phyloP scores from a whole-genome alignment of 1,139 yeast species.

The Lodderomyces orthopsilosis region DNA sequence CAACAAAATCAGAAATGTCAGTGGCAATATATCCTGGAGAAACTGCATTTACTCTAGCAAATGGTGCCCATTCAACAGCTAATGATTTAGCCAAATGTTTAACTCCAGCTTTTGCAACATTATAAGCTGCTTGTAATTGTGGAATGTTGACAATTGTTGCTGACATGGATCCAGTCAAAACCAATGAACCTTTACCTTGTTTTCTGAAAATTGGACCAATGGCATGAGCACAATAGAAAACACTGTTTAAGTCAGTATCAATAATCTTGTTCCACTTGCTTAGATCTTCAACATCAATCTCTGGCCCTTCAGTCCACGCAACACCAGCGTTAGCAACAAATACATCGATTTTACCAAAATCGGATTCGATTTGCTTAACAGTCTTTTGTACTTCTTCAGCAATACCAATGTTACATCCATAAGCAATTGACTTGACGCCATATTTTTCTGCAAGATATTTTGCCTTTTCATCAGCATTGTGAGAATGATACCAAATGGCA shows the following conservation, averaged over 20 bases:
- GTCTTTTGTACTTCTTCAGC: constrained; percentile 35
- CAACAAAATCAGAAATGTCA: constrained; percentile 44
- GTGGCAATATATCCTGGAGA: constrained; percentile 59
- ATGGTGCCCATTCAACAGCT: constrained; percentile 52
- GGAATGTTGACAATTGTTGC: constrained; percentile 67
- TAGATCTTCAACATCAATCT: constrained; percentile 42
- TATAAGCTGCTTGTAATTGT: constrained; percentile 58
- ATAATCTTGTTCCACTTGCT: constrained; percentile 47
- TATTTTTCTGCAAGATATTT: constrained; percentile 26
- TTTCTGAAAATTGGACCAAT: constrained; percentile 44
- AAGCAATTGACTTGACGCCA: constrained; percentile 29
- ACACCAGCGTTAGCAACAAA: constrained; percentile 60
- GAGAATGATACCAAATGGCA: constrained; percentile 44
- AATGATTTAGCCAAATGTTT: constrained; percentile 46
- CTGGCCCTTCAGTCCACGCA: constrained; percentile 33
- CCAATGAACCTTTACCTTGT: constrained; percentile 33
- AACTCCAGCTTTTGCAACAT: constrained; percentile 55
- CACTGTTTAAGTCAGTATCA: constrained; percentile 49
- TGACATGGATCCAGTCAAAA: constrained; percentile 30
- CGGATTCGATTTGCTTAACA: constrained; percentile 28
- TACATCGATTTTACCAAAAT: constrained; percentile 45
- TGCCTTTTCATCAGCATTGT: constrained; percentile 26
- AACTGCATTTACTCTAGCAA: constrained; percentile 52
- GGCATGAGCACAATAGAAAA: constrained; percentile 43
- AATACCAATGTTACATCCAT: constrained; percentile 42